phyloP scores from a whole-genome alignment of 2,329 filamentous ascomycete genomes.

The Claviceps sp. region DNA sequence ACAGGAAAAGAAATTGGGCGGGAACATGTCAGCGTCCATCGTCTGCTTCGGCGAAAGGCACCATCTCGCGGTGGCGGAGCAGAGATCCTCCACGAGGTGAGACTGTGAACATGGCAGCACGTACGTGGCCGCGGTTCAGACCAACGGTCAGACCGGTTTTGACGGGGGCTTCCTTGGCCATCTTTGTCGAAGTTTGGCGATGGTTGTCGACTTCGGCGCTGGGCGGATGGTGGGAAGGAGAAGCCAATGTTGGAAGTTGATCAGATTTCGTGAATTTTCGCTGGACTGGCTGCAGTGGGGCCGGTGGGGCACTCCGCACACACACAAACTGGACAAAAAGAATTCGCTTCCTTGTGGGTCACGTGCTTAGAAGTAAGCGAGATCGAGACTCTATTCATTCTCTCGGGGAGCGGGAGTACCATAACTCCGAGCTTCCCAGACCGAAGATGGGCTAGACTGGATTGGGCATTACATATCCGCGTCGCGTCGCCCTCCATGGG shows the following conservation, averaged over 20 bases:
- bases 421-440: background rate
- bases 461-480: background rate
- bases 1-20: conserved; percentile 12
- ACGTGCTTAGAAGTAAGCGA: conserved; percentile 14
- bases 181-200: conserved; percentile 24
- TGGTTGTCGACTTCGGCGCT: conserved; percentile 16
- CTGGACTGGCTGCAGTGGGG: conserved; percentile 5
- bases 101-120: conserved; percentile 32
- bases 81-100: conserved; percentile 67
- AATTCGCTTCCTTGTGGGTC: conserved; percentile 13
- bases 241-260: conserved; percentile 3
- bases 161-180: conserved; percentile 47
- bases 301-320: conserved; percentile 4
- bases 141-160: conserved; percentile 47
- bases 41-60: conserved; percentile 28
- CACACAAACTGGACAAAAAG: background rate
- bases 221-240: conserved; percentile 16
- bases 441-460: background rate
- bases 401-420: background rate
- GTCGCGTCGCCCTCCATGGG: background rate
- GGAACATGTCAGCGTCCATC: conserved; percentile 48
- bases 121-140: conserved; percentile 53
- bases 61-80: conserved; percentile 23
- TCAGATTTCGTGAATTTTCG: conserved; percentile 10
- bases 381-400: background rate